Evolutionary conservation across 108 stramenopile species (phyloP).

Genomic region (Heterococcus sp.): DNA sequence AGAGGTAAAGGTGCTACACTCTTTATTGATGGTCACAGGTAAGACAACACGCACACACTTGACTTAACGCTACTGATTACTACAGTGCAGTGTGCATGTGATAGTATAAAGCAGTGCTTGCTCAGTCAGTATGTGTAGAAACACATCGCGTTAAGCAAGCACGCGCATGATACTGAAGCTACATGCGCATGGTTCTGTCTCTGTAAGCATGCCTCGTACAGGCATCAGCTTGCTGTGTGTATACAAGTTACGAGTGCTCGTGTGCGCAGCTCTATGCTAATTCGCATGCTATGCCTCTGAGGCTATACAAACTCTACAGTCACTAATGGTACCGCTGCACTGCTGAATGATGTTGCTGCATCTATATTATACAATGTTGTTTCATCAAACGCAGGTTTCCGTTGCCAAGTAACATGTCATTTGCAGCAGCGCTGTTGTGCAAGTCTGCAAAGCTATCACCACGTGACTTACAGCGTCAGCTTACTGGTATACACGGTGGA

Average conservation of each 20-base stretch:
- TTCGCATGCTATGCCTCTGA: neutral
- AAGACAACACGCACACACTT: neutral
- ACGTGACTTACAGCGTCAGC: neutral
- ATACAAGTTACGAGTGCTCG: neutral
- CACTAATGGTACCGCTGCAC: neutral
- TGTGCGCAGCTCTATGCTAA: neutral
- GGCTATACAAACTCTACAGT: neutral
- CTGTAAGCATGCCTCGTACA: neutral
- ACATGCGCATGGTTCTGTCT: neutral
- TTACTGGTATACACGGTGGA: neutral
- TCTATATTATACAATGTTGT: neutral
- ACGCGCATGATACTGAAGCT: neutral
- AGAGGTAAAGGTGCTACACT: conserved; percentile 15
- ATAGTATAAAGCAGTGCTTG: neutral
- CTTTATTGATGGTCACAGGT: conserved; percentile 22
- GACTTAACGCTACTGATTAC: neutral
- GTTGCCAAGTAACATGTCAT: too few relatives aligned
- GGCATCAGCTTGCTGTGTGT: neutral
- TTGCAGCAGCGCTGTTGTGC: neutral
- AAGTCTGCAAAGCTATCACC: neutral
- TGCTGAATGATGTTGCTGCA: neutral
- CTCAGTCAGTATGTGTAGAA: neutral
- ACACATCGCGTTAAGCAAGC: too few relatives aligned
- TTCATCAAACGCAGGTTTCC: too few relatives aligned
- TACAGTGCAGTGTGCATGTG: neutral